Percentiles rank a stretch among this genome's conserved stretches.
Conservation (phyloP, 148 eudicot genomes). For the Fagopyrum esculentum region DNA sequence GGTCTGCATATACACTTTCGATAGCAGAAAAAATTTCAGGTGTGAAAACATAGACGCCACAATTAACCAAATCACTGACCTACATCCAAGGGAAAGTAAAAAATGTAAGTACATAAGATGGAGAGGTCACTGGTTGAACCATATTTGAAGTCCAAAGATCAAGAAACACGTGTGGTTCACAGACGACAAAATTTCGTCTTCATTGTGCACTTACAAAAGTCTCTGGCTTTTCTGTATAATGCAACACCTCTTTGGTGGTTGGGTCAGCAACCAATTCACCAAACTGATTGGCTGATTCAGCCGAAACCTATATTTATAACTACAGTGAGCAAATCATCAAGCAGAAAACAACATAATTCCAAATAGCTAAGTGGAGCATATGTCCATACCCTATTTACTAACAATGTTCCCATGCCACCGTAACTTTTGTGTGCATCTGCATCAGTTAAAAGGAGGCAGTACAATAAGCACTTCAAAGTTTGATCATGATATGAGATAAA, state of each 20-base stretch:
- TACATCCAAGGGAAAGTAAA: background rate
- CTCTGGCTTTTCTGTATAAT: constrained; percentile 96
- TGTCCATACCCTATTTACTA: constrained; percentile 64
- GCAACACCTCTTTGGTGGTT: constrained; percentile 70
- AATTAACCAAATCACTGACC: constrained; percentile 60
- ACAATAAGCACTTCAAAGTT: background rate
- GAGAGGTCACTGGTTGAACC: background rate
- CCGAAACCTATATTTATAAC: constrained; percentile 59
- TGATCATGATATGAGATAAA: background rate
- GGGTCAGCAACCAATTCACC: constrained; percentile 94
- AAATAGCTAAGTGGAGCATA: background rate
- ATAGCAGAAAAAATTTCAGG: constrained; percentile 65
- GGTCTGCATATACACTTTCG: constrained; percentile 42
- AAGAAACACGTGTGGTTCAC: background rate
- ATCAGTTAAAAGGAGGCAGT: background rate
- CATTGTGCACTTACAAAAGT: constrained; percentile 72
- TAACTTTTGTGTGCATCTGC: constrained; percentile 69
- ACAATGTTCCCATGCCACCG: constrained; percentile 83
- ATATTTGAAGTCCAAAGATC: constrained; percentile 3
- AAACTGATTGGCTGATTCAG: constrained; percentile 89
- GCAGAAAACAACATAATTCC: background rate
- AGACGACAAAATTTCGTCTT: background rate
- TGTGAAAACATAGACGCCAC: constrained; percentile 84
- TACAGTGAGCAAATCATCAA: background rate
- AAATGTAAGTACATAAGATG: background rate